These are phyloP conservation scores for Mycena venus DNA, from an alignment of 768 basidiomycete species.

Conservation along the genomic window DNA sequence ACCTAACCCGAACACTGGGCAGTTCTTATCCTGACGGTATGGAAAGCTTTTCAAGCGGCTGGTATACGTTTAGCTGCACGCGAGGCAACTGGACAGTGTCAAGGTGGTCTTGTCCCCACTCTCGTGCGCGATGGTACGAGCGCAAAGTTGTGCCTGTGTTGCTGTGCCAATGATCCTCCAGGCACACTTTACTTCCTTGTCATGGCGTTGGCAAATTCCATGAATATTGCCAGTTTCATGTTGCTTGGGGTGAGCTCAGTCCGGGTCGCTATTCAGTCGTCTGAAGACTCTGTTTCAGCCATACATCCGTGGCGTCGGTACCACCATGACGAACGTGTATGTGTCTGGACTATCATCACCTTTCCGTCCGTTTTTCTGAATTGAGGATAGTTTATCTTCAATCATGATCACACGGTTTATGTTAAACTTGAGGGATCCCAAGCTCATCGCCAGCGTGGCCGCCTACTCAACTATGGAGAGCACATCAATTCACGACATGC, in stretches of 20 bases:
- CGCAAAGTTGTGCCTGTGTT: background rate
- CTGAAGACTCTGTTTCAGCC: slow-evolving; percentile 28
- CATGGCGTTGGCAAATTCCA: slow-evolving; percentile 49
- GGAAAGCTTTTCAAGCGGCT: slow-evolving; percentile 37
- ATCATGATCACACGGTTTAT: slow-evolving; percentile 54
- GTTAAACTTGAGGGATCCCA: slow-evolving; percentile 50
- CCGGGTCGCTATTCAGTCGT: background rate
- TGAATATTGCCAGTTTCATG: slow-evolving; percentile 52
- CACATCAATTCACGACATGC: background rate
- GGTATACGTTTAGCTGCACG: too few relatives aligned
- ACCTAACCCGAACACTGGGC: background rate
- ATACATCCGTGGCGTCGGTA: slow-evolving; percentile 46
- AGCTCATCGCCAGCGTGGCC: slow-evolving; percentile 38
- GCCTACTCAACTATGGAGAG: background rate
- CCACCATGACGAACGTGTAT: slow-evolving; percentile 52
- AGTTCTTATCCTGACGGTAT: slow-evolving; percentile 47
- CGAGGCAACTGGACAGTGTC: background rate
- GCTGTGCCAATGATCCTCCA: background rate
- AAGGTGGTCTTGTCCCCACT: background rate
- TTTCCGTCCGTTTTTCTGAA: too few relatives aligned
- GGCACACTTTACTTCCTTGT: slow-evolving; percentile 26
- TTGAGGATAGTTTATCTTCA: slow-evolving; percentile 47
- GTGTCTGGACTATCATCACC: slow-evolving; percentile 14
- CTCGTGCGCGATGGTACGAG: background rate
- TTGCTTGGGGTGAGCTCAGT: slow-evolving; percentile 46